Evolutionary conservation across 140 eudicot species (phyloP).

Genomic region (Cichorium intybus): DNA sequence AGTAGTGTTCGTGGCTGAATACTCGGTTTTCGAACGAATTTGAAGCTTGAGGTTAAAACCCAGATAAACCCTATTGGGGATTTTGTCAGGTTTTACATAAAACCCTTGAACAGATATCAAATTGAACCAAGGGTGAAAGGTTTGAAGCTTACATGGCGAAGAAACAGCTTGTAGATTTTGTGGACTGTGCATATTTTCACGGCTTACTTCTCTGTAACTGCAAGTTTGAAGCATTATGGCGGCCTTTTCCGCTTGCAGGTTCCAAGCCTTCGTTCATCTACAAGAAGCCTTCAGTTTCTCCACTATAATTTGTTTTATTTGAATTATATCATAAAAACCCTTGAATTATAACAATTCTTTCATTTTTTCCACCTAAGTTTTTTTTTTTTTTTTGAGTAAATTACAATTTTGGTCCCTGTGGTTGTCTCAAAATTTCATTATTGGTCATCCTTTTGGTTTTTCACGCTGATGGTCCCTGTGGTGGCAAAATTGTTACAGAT

Average conservation of each 20-base stretch:
- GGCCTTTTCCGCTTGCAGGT: conserved; percentile 19
- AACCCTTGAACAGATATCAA: conserved; percentile 42
- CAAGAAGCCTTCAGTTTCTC: not conserved
- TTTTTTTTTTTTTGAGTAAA: not conserved
- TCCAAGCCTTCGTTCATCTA: not conserved
- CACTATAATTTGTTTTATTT: not conserved
- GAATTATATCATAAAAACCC: not conserved
- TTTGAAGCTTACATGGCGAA: conserved; percentile 67
- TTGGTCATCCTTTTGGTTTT: too few species aligned
- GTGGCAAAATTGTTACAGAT: too few species aligned
- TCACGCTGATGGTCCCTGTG: too few species aligned
- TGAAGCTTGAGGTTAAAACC: conserved; percentile 30
- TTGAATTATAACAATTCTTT: not conserved
- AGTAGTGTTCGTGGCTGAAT: conserved; percentile 23
- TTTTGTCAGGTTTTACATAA: conserved; percentile 25
- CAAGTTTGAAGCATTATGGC: conserved; percentile 47
- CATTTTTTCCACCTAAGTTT: conserved; percentile 9
- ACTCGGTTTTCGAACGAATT: conserved; percentile 22
- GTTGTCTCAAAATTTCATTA: too few species aligned
- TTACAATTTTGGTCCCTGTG: too few species aligned
- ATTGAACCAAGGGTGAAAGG: conserved; percentile 35
- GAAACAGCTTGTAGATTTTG: conserved; percentile 3
- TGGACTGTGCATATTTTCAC: conserved; percentile 26
- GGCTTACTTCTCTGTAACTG: conserved; percentile 39
- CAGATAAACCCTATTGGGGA: conserved; percentile 34